A percentile compares a stretch with the other conserved stretches of the same genome.
These are phyloP conservation scores for Albugo candida DNA, from an alignment of 352 stramenopile species.

Conservation along the genomic window DNA sequence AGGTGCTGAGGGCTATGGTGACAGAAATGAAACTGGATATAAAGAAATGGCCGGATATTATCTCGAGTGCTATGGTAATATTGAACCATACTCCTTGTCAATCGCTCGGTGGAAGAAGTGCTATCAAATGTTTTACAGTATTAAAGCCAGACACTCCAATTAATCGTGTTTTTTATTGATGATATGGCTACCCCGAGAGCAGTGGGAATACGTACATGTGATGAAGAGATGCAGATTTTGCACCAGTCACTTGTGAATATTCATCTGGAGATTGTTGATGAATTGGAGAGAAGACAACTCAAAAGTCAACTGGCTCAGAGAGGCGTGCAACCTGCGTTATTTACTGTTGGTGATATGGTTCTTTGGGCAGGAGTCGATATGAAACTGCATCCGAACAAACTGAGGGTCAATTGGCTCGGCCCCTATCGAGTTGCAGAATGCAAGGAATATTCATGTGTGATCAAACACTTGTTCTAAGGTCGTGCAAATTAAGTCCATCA, in stretches of 20 bases:
- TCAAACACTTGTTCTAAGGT: conserved; percentile 9
- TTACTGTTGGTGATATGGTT: conserved; percentile 16
- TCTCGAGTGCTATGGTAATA: conserved; percentile 8
- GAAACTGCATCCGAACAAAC: conserved; percentile 12
- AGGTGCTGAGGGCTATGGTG: conserved; percentile 11
- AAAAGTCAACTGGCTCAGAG: too few species aligned
- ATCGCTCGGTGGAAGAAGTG: conserved; percentile 4
- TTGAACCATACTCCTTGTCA: conserved; percentile 14
- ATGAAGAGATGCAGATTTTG: too few species aligned
- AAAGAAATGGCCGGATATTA: too few species aligned
- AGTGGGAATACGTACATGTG: too few species aligned
- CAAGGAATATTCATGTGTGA: conserved; percentile 8
- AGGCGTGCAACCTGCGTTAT: too few species aligned
- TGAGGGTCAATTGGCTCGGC: conserved; percentile 16
- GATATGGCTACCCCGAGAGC: too few species aligned
- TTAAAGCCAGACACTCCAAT: too few species aligned
- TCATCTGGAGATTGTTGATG: too few species aligned
- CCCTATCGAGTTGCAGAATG: conserved; percentile 10
- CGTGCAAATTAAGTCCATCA: conserved; percentile 10
- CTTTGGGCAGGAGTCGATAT: conserved; percentile 14
- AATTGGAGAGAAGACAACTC: too few species aligned
- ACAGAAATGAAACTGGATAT: too few species aligned
- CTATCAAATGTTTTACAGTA: conserved; percentile 10
- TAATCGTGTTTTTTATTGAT: too few species aligned
- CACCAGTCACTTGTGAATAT: too few species aligned